Evolutionary conservation across 441 rosid genomes (phyloP).

Genomic region (Pelargonium cotyledonis): DNA sequence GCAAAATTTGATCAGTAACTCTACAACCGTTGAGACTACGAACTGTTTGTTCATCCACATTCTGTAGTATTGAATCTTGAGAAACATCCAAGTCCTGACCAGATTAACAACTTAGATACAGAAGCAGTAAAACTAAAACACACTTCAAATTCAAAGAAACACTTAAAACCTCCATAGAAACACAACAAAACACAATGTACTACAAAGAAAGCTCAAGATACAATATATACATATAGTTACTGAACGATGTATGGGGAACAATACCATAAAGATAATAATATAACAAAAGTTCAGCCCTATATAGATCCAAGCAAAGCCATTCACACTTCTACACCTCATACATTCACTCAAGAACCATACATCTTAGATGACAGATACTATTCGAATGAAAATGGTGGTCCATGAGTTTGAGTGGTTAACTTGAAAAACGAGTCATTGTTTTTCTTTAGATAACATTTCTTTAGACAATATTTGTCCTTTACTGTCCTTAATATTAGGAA

Average conservation of each 20-base stretch:
- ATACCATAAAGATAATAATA: background rate
- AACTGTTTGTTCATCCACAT: constrained; percentile 92
- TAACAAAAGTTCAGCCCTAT: background rate
- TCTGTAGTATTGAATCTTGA: constrained; percentile 84
- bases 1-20: constrained; percentile 96
- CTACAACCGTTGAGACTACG: constrained; percentile 98
- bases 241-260: background rate
- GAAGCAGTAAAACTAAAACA: background rate
- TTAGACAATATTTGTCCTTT: background rate
- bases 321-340: background rate
- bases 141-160: background rate
- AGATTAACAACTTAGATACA: constrained; percentile 10
- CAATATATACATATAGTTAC: background rate
- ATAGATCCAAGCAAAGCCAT: background rate
- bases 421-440: too few relatives aligned
- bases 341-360: background rate
- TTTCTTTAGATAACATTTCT: background rate
- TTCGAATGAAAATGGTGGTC: too few relatives aligned
- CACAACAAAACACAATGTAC: background rate
- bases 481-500: background rate
- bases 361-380: too few relatives aligned
- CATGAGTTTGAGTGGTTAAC: too few relatives aligned
- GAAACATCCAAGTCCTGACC: constrained; percentile 85
- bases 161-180: background rate
- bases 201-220: background rate